Conservation (phyloP, 2,329 filamentous ascomycete species). For the Talaromyces atroroseus region DNA sequence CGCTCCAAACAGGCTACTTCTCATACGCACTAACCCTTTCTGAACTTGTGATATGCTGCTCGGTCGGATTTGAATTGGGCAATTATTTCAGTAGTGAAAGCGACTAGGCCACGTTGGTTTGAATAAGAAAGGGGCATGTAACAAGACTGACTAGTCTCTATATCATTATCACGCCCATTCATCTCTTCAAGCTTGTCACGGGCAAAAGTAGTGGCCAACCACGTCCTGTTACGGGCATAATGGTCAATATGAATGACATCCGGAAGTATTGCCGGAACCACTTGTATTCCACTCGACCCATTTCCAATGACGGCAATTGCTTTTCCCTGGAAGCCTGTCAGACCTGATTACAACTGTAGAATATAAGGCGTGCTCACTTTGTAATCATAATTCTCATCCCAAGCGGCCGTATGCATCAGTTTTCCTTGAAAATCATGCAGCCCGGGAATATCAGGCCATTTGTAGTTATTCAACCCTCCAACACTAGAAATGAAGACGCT, state of each 20-base stretch:
- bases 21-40: slow-evolving; percentile 24
- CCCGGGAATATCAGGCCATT: slow-evolving; percentile 41
- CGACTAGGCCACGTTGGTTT: slow-evolving; percentile 18
- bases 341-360: neutral
- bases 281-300: slow-evolving; percentile 29
- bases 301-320: slow-evolving; percentile 23
- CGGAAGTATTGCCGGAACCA: slow-evolving; percentile 27
- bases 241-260: slow-evolving; percentile 14
- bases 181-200: slow-evolving; percentile 25
- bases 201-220: slow-evolving; percentile 17
- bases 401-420: slow-evolving; percentile 36
- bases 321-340: slow-evolving; percentile 19
- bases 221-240: slow-evolving; percentile 13
- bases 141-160: slow-evolving; percentile 25
- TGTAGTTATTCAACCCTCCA: slow-evolving; percentile 32
- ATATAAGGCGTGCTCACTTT: slow-evolving; percentile 5
- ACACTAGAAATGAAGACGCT: slow-evolving; percentile 24
- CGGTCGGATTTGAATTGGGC: slow-evolving; percentile 28
- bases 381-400: slow-evolving; percentile 26
- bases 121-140: too few relatives aligned
- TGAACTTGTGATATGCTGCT: slow-evolving; percentile 27
- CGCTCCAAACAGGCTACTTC: neutral
- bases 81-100: slow-evolving; percentile 29
- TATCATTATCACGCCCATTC: slow-evolving; percentile 16
- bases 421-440: slow-evolving; percentile 39